phyloP scores from a whole-genome alignment of 2,329 filamentous ascomycete genomes.

The Trichoderma pleuroti region DNA sequence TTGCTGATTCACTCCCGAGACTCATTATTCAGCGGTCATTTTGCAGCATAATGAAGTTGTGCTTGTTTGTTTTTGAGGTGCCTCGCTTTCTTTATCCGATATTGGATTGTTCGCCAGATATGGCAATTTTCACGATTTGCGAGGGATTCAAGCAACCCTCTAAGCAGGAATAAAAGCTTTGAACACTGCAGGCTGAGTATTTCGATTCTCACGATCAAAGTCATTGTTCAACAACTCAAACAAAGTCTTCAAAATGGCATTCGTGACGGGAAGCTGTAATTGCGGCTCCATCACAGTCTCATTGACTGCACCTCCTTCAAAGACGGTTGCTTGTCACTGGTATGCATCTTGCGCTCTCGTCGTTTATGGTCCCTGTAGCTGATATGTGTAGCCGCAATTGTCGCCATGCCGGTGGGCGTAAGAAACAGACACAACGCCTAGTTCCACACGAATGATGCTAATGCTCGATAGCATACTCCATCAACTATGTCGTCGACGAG shows the following conservation, averaged over 20 bases:
- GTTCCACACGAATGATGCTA: background rate
- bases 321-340: background rate
- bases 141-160: fast-evolving
- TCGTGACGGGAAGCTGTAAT: background rate
- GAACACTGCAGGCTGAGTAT: background rate
- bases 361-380: background rate
- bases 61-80: background rate
- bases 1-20: background rate
- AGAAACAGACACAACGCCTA: background rate
- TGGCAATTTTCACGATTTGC: background rate
- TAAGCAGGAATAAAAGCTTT: background rate
- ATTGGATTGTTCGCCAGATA: background rate
- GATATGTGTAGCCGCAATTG: background rate
- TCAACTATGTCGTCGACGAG: background rate
- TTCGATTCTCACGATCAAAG: background rate
- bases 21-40: background rate
- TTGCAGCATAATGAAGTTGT: background rate
- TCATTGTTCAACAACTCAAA: background rate
- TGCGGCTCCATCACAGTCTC: background rate
- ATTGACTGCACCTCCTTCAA: background rate
- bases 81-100: background rate
- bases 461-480: background rate
- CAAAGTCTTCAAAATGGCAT: background rate
- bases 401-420: background rate
- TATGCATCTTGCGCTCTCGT: fast-evolving